Base-by-base conservation (phyloP, 1,284 basidiomycete species). In the Fomes fomentarius region DNA sequence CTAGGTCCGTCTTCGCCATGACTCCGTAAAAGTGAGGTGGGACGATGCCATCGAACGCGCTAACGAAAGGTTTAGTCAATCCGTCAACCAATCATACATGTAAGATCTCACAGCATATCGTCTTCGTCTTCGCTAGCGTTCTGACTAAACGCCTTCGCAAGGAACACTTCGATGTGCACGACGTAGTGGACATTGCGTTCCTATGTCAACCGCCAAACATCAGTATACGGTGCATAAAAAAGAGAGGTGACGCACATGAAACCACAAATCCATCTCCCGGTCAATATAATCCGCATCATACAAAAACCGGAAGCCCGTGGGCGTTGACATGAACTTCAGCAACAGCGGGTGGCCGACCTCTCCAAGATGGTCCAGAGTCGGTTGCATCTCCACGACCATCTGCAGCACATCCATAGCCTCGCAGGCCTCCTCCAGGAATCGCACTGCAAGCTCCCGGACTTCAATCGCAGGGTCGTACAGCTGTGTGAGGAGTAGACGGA, bases 1-100 rank as follows among this genome's bases (percentile, higher is more conserved):
- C 97, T 50, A 96, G 87, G 46, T 91, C 89, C 1, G 97, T 99
- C 71, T 98, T 98, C 40, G 94, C 90, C 78, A 99, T 91, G 70
- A 98, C 95, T 21, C 96, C 96, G 64, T 98, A 97, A 73, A 99
- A 98, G 70, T 99, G 96, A 4, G 91, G 87, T 1, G 97, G 97
- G 1, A 94, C 90, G 2, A 88, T 86, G 12, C 91, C 91, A 51
- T 96, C 94, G 58, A 92, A 93, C n/a, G 81, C 77, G 30, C 87
- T 90, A 52, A 4, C 11, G 38, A 9, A 11, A 5, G 11, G 4
- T 10, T n/a, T 4, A 37, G 15, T 37, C 35, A 15, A 17, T 9
- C 4, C 15, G 15, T 57, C 22, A 24, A n/a, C n/a, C n/a, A n/a
- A n/a, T n/a, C 19, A 51, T 44, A 10, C 5, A 25, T 14, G 54